Evolutionary conservation across 1,284 basidiomycete genomes (phyloP).

Genomic region (Amylostereum areolatum): DNA sequence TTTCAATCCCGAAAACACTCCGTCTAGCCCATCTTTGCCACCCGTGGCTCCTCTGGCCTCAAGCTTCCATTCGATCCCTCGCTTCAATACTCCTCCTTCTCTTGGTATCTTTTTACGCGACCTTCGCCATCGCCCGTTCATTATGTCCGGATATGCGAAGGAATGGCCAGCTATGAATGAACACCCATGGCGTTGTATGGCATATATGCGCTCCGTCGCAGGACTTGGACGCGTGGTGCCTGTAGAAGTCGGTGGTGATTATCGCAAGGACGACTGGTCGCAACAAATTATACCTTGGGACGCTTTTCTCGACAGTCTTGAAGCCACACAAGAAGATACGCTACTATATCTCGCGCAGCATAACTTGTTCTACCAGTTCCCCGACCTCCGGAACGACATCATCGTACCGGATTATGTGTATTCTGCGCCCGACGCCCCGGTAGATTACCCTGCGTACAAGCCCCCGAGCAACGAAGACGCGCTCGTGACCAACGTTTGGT

Average conservation of each 20-base stretch:
- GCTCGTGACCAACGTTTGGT: constrained; percentile 81
- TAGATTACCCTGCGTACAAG: constrained; percentile 45
- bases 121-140: constrained; percentile 52
- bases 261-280: constrained; percentile 77
- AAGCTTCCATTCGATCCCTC: constrained; percentile 24
- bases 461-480: constrained; percentile 68
- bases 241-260: constrained; percentile 85
- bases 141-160: constrained; percentile 55
- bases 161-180: constrained; percentile 70
- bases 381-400: constrained; percentile 69
- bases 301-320: constrained; percentile 56
- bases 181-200: constrained; percentile 60
- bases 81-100: constrained; percentile 43
- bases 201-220: constrained; percentile 61
- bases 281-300: constrained; percentile 81
- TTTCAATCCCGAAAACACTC: not conserved
- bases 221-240: constrained; percentile 85
- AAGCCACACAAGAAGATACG: constrained; percentile 22
- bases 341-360: constrained; percentile 90
- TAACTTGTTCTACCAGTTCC: constrained; percentile 82
- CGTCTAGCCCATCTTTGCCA: not conserved
- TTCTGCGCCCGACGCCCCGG: constrained; percentile 46
- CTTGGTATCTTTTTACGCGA: constrained; percentile 43
- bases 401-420: constrained; percentile 86
- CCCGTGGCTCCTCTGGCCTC: constrained; percentile 10